Conservation (phyloP, 2,329 filamentous ascomycete genomes). For the Colletotrichum agaves region DNA sequence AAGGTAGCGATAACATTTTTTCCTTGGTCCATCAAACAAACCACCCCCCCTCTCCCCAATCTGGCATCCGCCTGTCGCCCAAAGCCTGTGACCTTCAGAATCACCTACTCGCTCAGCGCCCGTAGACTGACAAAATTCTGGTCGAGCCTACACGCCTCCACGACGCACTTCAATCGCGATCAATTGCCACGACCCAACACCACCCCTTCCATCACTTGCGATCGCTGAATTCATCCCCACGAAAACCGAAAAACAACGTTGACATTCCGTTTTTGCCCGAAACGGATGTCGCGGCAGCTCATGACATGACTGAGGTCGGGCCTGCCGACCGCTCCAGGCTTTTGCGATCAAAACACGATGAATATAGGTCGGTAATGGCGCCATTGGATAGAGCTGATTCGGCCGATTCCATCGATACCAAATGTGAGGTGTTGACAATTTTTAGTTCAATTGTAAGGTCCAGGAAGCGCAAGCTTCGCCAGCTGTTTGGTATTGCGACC, state of each 20-base stretch:
- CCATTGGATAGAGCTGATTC: conserved; percentile 59
- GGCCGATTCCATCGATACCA: conserved; percentile 60
- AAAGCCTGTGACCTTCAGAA: conserved; percentile 33
- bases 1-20: conserved; percentile 39
- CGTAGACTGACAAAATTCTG: conserved; percentile 37
- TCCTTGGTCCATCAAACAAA: conserved; percentile 30
- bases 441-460: conserved; percentile 78
- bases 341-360: conserved; percentile 72
- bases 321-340: conserved; percentile 73
- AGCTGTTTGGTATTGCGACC: conserved; percentile 85
- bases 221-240: conserved; percentile 44
- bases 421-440: conserved; percentile 56
- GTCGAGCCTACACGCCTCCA: conserved; percentile 38
- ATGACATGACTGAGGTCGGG: conserved; percentile 79
- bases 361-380: conserved; percentile 65
- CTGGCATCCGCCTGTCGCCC: conserved; percentile 33
- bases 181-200: conserved; percentile 37
- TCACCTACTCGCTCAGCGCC: conserved; percentile 36
- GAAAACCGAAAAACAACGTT: conserved; percentile 46
- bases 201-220: conserved; percentile 37
- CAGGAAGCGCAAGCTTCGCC: conserved; percentile 90
- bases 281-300: conserved; percentile 76
- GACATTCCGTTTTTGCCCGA: conserved; percentile 68
- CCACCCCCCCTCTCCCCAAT: conserved; percentile 32
- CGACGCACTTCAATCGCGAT: conserved; percentile 39